These are phyloP conservation scores for Ophiostoma populinum DNA, from an alignment of 2,329 filamentous ascomycete genomes.

Conservation along the genomic window DNA sequence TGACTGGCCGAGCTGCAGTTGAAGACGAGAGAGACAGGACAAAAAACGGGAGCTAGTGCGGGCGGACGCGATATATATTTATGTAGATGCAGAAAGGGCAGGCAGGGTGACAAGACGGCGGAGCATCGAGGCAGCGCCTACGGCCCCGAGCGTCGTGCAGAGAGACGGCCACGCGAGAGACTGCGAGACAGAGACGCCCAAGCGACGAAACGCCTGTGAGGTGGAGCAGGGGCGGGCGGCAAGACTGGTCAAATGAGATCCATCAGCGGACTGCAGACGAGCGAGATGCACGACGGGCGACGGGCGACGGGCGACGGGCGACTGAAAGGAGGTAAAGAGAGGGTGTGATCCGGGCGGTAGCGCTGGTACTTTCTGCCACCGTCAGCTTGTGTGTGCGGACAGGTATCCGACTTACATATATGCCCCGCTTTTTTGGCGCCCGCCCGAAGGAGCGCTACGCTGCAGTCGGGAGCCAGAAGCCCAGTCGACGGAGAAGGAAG, in stretches of 20 bases:
- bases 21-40: slow-evolving; percentile 12
- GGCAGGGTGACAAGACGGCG: not conserved
- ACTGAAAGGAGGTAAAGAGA: not conserved
- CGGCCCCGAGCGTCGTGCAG: too few relatives aligned
- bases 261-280: too few relatives aligned
- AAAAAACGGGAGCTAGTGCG: slow-evolving; percentile 15
- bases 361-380: not conserved
- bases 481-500: not conserved
- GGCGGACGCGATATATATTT: too few relatives aligned
- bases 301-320: too few relatives aligned
- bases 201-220: too few relatives aligned
- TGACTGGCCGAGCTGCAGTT: slow-evolving; percentile 23
- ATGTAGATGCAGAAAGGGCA: not conserved
- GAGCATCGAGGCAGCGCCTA: too few relatives aligned
- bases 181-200: too few relatives aligned
- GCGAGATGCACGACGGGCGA: too few relatives aligned
- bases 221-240: too few relatives aligned
- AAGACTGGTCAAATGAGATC: too few relatives aligned
- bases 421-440: slow-evolving; percentile 1
- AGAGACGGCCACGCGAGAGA: too few relatives aligned
- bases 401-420: slow-evolving; percentile 4
- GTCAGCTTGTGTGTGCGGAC: not conserved
- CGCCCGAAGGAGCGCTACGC: too few relatives aligned
- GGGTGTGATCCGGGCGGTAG: slow-evolving; percentile 3
- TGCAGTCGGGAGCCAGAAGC: slow-evolving; percentile 4